Conservation (phyloP, 768 basidiomycete species). For the Collybiopsis confluens region DNA sequence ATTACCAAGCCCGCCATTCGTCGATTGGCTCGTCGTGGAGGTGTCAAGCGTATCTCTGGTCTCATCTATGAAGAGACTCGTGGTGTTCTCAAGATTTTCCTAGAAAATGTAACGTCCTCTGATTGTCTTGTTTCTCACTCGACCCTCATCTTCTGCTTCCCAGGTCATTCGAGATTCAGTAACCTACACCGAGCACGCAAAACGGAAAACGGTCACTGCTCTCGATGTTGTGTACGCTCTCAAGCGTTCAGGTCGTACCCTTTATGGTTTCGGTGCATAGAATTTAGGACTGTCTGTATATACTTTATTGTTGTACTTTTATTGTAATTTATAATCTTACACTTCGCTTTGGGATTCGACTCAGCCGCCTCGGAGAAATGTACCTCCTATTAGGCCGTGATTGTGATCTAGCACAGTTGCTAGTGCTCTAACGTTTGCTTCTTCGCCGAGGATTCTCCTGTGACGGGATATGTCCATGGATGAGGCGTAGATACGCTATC, state of each 20-base stretch:
- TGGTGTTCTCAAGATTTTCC: slow-evolving; percentile 86
- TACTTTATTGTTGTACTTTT: slow-evolving; percentile 7
- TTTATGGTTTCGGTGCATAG: slow-evolving; percentile 78
- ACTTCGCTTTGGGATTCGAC: too few species aligned
- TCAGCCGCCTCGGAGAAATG: not conserved
- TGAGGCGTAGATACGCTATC: too few species aligned
- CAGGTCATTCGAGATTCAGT: slow-evolving; percentile 85
- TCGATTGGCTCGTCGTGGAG: slow-evolving; percentile 87
- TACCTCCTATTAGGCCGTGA: not conserved
- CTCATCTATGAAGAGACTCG: slow-evolving; percentile 91
- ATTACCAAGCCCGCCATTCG: slow-evolving; percentile 81
- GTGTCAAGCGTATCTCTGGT: slow-evolving; percentile 88
- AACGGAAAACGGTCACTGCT: slow-evolving; percentile 81
- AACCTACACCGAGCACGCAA: slow-evolving; percentile 92
- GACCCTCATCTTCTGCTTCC: not conserved
- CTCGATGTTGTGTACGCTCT: slow-evolving; percentile 80
- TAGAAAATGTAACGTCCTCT: slow-evolving; percentile 77
- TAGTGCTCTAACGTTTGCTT: too few species aligned
- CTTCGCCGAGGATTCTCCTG: too few species aligned
- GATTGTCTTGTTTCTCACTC: slow-evolving; percentile 14
- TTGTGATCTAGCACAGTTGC: not conserved
- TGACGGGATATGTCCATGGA: too few species aligned
- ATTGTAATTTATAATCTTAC: slow-evolving; percentile 7
- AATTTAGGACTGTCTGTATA: not conserved
- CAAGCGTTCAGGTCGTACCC: slow-evolving; percentile 69